Evolutionary conservation across 352 stramenopile genomes (phyloP).

Genomic region (Chrysophaeum taylorii): DNA sequence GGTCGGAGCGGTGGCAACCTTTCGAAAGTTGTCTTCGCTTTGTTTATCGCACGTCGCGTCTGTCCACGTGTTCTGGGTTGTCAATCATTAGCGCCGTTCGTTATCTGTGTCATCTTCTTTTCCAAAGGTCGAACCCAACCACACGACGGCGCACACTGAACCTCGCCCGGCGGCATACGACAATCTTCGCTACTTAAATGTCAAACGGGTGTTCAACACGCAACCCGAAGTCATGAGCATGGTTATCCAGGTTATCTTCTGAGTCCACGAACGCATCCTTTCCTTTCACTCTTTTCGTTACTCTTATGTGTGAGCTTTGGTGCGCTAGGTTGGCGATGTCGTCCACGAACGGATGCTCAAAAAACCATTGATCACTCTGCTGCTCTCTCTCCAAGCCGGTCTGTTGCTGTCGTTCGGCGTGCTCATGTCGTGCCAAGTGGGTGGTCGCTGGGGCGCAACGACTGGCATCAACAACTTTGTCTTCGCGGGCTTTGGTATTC

Average conservation of each 20-base stretch:
- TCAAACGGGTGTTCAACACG: slow-evolving; percentile 2
- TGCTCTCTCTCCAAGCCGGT: slow-evolving; percentile 1
- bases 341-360: neutral
- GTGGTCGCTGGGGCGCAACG: neutral
- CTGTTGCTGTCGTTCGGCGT: slow-evolving; percentile 6
- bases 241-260: neutral
- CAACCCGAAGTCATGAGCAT: slow-evolving; percentile 3
- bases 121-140: neutral
- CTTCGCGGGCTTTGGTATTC: slow-evolving; percentile 10
- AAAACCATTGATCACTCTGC: neutral
- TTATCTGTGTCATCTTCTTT: neutral
- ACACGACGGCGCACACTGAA: slow-evolving; percentile 1
- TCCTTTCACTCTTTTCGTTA: too few relatives aligned
- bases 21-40: neutral
- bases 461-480: slow-evolving; percentile 7
- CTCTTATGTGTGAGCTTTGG: too few relatives aligned
- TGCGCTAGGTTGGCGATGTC: neutral
- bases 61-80: neutral
- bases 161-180: neutral
- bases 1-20: neutral
- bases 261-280: neutral
- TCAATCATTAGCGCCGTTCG: neutral
- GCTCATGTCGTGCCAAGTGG: slow-evolving; percentile 8
- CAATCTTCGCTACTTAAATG: neutral
- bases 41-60: neutral